A percentile compares a stretch with the other conserved stretches of the same genome.
Conservation (phyloP, 2,329 filamentous ascomycete genomes). For the Xylogone sp. region DNA sequence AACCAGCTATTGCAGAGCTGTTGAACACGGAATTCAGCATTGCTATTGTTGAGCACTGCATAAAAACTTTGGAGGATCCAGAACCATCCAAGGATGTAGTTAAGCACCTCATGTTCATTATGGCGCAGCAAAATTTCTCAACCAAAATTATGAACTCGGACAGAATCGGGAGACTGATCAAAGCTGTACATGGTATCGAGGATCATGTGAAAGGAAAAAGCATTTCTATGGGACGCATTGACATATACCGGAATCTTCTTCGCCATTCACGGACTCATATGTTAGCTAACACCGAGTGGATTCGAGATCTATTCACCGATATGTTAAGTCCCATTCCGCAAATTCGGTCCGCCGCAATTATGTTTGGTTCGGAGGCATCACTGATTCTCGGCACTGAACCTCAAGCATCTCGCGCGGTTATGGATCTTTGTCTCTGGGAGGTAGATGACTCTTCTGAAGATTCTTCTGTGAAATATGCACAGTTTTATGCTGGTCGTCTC, state of each 20-base stretch:
- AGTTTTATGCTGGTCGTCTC: constrained; percentile 65
- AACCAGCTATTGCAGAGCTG: constrained; percentile 63
- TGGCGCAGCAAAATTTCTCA: constrained; percentile 77
- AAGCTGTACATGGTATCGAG: constrained; percentile 68
- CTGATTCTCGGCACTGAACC: constrained; percentile 66
- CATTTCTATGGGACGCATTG: constrained; percentile 71
- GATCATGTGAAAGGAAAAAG: constrained; percentile 74
- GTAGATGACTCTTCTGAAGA: constrained; percentile 35
- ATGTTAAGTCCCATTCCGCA: constrained; percentile 78
- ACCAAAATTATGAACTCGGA: constrained; percentile 69
- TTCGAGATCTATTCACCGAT: constrained; percentile 76
- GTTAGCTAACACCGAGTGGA: constrained; percentile 70
- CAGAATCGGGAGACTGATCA: constrained; percentile 67
- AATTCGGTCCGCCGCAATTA: constrained; percentile 69
- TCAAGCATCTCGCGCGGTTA: constrained; percentile 61
- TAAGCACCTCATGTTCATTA: constrained; percentile 74
- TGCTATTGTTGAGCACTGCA: constrained; percentile 78
- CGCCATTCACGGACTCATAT: constrained; percentile 69
- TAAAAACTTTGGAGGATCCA: constrained; percentile 66
- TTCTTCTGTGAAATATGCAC: constrained; percentile 51
- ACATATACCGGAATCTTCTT: constrained; percentile 75
- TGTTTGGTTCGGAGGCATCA: constrained; percentile 68
- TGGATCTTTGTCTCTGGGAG: constrained; percentile 57
- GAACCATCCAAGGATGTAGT: constrained; percentile 71
- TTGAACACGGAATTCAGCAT: constrained; percentile 75